These are phyloP conservation scores for Hordeum pubiflorum DNA, from an alignment of 202 grass and related monocot species.

Conservation along the genomic window DNA sequence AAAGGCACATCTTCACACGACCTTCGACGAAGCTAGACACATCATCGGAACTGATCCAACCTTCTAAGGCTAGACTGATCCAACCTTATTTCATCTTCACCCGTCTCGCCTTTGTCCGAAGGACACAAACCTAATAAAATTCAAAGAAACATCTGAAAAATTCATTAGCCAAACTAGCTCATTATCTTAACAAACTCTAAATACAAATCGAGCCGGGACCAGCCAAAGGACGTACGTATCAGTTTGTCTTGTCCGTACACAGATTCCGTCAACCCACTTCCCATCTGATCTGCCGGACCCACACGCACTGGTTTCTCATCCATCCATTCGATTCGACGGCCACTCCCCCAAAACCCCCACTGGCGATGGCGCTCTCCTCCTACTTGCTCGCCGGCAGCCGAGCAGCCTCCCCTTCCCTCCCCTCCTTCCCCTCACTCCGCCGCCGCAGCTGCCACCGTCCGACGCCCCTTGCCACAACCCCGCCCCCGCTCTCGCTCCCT, in stretches of 20 bases:
- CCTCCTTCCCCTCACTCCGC: not conserved
- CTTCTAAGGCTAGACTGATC: too few species aligned
- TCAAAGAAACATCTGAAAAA: too few species aligned
- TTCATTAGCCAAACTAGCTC: too few species aligned
- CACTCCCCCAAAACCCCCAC: not conserved
- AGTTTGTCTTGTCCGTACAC: not conserved
- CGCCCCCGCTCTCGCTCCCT: not conserved
- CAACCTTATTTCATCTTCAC: too few species aligned
- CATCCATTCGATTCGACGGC: not conserved
- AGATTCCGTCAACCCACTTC: not conserved
- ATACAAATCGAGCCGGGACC: not conserved
- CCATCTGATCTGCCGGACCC: not conserved
- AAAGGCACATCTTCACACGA: too few species aligned
- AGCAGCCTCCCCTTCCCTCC: constrained; percentile 11
- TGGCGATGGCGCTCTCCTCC: constrained; percentile 35
- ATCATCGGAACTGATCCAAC: too few species aligned
- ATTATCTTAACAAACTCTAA: too few species aligned
- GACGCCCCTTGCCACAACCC: not conserved
- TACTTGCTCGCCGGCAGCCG: constrained; percentile 36
- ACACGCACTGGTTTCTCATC: not conserved
- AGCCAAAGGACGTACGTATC: not conserved
- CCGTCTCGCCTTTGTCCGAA: too few species aligned
- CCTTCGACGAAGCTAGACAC: too few species aligned
- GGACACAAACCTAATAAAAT: too few species aligned
- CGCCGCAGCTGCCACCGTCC: not conserved